Percentiles rank a stretch among this genome's conserved stretches.
phyloP scores from a whole-genome alignment of 495 filamentous ascomycete genomes.

The Penicillium cinerascens region DNA sequence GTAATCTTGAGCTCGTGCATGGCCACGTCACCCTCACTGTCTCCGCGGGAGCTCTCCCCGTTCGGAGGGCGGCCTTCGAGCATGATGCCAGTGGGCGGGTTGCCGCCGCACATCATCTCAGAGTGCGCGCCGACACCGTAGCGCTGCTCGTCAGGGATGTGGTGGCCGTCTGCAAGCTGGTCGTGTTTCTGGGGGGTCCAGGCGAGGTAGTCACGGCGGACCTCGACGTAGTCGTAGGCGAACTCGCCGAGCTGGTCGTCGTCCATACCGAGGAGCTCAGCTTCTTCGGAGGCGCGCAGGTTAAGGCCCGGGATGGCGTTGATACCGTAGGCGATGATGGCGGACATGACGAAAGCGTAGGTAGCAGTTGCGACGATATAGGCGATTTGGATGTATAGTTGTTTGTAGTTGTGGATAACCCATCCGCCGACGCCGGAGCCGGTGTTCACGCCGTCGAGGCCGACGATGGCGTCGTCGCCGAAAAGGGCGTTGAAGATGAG shows the following conservation, averaged over 20 bases:
- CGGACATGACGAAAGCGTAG: slow-evolving; percentile 83
- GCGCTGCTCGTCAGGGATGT: slow-evolving; percentile 64
- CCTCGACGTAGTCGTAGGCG: slow-evolving; percentile 98
- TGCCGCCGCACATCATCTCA: slow-evolving; percentile 64
- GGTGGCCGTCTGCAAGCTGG: slow-evolving; percentile 56
- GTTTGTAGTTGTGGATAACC: slow-evolving; percentile 82
- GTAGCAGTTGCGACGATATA: slow-evolving; percentile 72
- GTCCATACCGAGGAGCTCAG: slow-evolving; percentile 98
- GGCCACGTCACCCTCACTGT: slow-evolving; percentile 32
- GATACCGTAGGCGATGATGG: slow-evolving; percentile 77
- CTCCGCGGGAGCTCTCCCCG: slow-evolving; percentile 41
- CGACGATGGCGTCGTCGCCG: slow-evolving; percentile 82
- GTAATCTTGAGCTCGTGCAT: slow-evolving; percentile 40
- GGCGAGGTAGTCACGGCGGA: slow-evolving; percentile 92
- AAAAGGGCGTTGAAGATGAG: slow-evolving; percentile 92
- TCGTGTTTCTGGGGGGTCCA: slow-evolving; percentile 86
- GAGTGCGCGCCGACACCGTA: slow-evolving; percentile 81
- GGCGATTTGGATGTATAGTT: slow-evolving; percentile 88
- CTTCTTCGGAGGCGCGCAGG: slow-evolving; percentile 88
- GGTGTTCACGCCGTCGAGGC: slow-evolving; percentile 89
- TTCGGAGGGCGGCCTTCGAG: slow-evolving; percentile 56
- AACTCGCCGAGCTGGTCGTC: slow-evolving; percentile 99
- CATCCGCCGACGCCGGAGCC: slow-evolving; percentile 70
- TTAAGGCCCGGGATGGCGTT: slow-evolving; percentile 86
- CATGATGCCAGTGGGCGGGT: slow-evolving; percentile 45